Evolutionary conservation across 345 rosid genomes (phyloP).

Genomic region (Gossypioides kirkii): DNA sequence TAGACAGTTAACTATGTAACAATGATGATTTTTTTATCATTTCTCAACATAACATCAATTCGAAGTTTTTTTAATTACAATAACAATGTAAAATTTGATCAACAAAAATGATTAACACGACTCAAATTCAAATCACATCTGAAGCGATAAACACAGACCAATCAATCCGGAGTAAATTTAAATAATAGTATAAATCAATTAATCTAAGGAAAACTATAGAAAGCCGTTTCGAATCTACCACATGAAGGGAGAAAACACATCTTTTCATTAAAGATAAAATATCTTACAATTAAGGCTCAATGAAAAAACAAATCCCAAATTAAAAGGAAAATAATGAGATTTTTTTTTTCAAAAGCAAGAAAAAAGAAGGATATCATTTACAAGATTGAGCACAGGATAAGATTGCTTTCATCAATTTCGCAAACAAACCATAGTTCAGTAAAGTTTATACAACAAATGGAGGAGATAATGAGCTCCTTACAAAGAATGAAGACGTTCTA

Average conservation of each 20-base stretch:
- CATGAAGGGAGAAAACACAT: neutral
- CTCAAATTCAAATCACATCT: too few relatives aligned
- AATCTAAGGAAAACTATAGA: too few relatives aligned
- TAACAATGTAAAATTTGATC: too few relatives aligned
- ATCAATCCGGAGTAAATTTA: too few relatives aligned
- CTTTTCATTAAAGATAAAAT: neutral
- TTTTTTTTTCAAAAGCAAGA: neutral
- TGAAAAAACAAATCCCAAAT: neutral
- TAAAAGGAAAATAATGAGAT: neutral
- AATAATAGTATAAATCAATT: too few relatives aligned
- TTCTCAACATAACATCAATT: too few relatives aligned
- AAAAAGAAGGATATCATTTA: conserved; percentile 19
- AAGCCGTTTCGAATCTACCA: neutral
- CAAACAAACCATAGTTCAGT: neutral
- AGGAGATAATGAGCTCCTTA: conserved; percentile 23
- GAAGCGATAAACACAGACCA: too few relatives aligned
- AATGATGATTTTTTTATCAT: too few relatives aligned
- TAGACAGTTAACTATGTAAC: too few relatives aligned
- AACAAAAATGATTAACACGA: too few relatives aligned
- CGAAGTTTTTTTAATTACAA: too few relatives aligned
- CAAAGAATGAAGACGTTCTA: conserved; percentile 17
- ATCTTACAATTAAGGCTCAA: neutral
- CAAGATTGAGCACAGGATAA: conserved; percentile 18
- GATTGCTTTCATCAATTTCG: conserved; percentile 6
- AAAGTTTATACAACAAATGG: conserved; percentile 6